phyloP scores from a whole-genome alignment of 805 yeast species.

The Cyberlindnera mrakii region DNA sequence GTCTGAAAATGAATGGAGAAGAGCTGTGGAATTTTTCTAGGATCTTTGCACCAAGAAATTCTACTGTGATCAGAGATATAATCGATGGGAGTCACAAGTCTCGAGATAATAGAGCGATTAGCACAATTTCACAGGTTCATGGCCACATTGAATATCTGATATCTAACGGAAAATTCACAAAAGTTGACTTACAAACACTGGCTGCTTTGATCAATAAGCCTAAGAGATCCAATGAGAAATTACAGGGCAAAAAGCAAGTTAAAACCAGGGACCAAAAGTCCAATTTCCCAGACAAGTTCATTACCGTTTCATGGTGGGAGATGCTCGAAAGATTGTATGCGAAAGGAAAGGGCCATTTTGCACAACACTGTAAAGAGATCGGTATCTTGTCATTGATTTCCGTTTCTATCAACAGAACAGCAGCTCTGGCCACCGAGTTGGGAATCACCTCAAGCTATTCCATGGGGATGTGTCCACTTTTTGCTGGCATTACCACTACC shows the following conservation, averaged over 20 bases:
- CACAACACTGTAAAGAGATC: slow-evolving; percentile 39
- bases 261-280: not conserved
- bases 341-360: slow-evolving; percentile 48
- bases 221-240: slow-evolving; percentile 2
- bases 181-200: slow-evolving; percentile 13
- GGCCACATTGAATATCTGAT: slow-evolving; percentile 44
- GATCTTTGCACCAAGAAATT: slow-evolving; percentile 42
- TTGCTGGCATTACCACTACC: slow-evolving; percentile 48
- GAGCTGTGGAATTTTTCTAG: slow-evolving; percentile 59
- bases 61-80: slow-evolving; percentile 41
- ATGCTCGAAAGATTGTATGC: slow-evolving; percentile 51
- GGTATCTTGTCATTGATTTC: slow-evolving; percentile 44
- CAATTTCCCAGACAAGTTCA: slow-evolving; percentile 50
- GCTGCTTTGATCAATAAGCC: slow-evolving; percentile 7
- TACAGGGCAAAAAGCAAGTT: not conserved
- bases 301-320: slow-evolving; percentile 52
- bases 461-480: slow-evolving; percentile 44
- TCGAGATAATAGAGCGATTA: slow-evolving; percentile 25
- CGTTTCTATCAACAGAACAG: slow-evolving; percentile 10
- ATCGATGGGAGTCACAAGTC: slow-evolving; percentile 43
- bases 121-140: slow-evolving; percentile 39
- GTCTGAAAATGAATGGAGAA: slow-evolving; percentile 52
- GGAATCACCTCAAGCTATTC: slow-evolving; percentile 37
- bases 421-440: slow-evolving; percentile 37
- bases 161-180: slow-evolving; percentile 20